Conservation (phyloP, 169 alveolate genomes). For the Cryptosporidium bovis region DNA sequence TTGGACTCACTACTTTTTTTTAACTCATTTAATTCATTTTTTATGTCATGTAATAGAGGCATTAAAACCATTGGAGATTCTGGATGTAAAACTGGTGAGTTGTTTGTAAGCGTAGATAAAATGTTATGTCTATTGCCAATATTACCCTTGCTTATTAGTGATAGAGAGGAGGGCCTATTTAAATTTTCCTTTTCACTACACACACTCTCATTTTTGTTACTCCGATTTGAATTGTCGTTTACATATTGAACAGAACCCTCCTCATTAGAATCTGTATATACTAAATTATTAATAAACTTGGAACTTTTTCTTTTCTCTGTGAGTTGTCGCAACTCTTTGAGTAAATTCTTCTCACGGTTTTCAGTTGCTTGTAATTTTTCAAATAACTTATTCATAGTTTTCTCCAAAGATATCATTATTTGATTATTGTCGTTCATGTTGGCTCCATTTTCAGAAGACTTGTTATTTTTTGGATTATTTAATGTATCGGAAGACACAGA, state of each 20-base stretch:
- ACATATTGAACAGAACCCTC: background rate
- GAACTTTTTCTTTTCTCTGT: conserved; percentile 41
- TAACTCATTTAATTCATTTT: conserved; percentile 50
- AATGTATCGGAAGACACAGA: background rate
- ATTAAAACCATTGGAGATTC: conserved; percentile 67
- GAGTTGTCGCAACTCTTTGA: conserved; percentile 48
- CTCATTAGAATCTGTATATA: background rate
- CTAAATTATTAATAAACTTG: background rate
- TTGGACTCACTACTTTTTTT: conserved; percentile 39
- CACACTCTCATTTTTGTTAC: background rate
- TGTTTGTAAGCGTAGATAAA: conserved; percentile 38
- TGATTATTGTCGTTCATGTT: conserved; percentile 8
- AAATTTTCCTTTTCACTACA: background rate
- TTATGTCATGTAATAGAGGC: conserved; percentile 68
- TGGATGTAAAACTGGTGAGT: conserved; percentile 57
- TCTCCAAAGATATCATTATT: conserved; percentile 29
- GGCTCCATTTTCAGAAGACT: background rate
- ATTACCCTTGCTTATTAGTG: background rate
- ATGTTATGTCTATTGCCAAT: background rate
- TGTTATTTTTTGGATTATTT: background rate
- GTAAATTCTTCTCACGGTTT: conserved; percentile 34
- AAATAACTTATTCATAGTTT: conserved; percentile 44
- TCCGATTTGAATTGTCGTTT: too few relatives aligned
- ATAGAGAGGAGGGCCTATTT: background rate
- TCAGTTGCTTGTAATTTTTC: conserved; percentile 64